A percentile compares a stretch with the other conserved stretches of the same genome.
phyloP scores from a whole-genome alignment of 2,329 filamentous ascomycete species.

The Leptosphaerulina australis region DNA sequence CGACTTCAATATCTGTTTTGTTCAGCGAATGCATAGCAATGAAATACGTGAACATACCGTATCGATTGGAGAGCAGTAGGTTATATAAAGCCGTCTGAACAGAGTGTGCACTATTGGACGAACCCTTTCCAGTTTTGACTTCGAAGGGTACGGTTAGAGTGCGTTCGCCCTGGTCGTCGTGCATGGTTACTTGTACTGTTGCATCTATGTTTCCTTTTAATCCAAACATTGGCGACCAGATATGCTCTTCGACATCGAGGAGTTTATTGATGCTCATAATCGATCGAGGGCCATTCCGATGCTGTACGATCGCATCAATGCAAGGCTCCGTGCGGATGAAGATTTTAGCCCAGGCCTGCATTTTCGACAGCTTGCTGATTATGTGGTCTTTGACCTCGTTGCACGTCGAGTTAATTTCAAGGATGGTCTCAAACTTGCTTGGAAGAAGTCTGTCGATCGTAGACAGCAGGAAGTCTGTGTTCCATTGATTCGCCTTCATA shows the following conservation, averaged over 20 bases:
- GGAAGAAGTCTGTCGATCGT: constrained; percentile 73
- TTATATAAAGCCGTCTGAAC: constrained; percentile 96
- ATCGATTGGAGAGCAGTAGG: constrained; percentile 87
- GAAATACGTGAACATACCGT: constrained; percentile 57
- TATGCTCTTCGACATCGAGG: constrained; percentile 94
- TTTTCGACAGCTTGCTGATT: constrained; percentile 78
- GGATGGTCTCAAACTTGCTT: constrained; percentile 85
- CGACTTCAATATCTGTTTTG: constrained; percentile 76
- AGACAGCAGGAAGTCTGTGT: constrained; percentile 66
- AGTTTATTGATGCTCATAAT: constrained; percentile 90
- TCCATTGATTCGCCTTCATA: constrained; percentile 82
- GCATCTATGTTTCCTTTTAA: constrained; percentile 98
- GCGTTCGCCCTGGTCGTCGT: constrained; percentile 68
- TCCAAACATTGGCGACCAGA: constrained; percentile 98
- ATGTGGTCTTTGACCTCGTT: constrained; percentile 78
- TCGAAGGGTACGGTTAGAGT: constrained; percentile 90
- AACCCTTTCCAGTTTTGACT: constrained; percentile 87
- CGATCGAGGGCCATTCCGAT: constrained; percentile 75
- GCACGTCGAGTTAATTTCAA: constrained; percentile 79
- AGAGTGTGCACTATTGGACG: constrained; percentile 79
- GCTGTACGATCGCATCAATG: constrained; percentile 75
- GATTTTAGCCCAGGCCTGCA: constrained; percentile 80
- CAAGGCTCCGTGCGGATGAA: constrained; percentile 77
- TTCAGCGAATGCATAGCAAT: constrained; percentile 19
- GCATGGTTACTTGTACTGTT: constrained; percentile 85